These are phyloP conservation scores for Apiospora kogelbergensis DNA, from an alignment of 2,329 filamentous ascomycete genomes.

Conservation along the genomic window DNA sequence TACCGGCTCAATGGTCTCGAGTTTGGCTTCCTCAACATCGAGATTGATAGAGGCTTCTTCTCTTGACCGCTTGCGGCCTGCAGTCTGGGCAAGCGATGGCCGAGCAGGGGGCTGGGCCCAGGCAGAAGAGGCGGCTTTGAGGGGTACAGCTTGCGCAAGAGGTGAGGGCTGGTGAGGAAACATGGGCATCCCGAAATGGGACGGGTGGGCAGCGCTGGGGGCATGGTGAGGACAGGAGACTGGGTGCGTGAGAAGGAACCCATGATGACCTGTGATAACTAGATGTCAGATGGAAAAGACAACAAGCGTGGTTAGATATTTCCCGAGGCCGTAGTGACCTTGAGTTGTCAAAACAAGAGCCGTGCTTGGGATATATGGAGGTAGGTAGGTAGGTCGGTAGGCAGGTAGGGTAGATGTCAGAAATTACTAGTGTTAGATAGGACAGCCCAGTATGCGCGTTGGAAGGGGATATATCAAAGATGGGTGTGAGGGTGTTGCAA, in stretches of 20 bases:
- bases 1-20: slow-evolving; percentile 37
- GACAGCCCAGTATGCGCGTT: slow-evolving; percentile 22
- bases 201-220: slow-evolving; percentile 43
- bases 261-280: slow-evolving; percentile 28
- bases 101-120: slow-evolving; percentile 30
- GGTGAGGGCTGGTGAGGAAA: slow-evolving; percentile 37
- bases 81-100: slow-evolving; percentile 33
- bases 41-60: slow-evolving; percentile 71
- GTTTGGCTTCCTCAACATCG: slow-evolving; percentile 46
- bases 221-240: slow-evolving; percentile 41
- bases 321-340: background rate
- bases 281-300: slow-evolving; percentile 18
- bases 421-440: background rate
- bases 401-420: background rate
- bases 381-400: slow-evolving; percentile 2
- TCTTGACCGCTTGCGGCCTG: slow-evolving; percentile 74
- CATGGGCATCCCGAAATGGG: slow-evolving; percentile 39
- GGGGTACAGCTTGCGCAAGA: slow-evolving; percentile 31
- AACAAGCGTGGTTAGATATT: slow-evolving; percentile 15
- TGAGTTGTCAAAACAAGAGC: background rate
- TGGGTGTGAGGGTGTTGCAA: slow-evolving; percentile 7
- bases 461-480: slow-evolving; percentile 11
- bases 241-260: slow-evolving; percentile 37
- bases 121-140: slow-evolving; percentile 31
- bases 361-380: background rate